Evolutionary conservation across 805 yeast species (phyloP).

Genomic region (Saccharomyces jurei): DNA sequence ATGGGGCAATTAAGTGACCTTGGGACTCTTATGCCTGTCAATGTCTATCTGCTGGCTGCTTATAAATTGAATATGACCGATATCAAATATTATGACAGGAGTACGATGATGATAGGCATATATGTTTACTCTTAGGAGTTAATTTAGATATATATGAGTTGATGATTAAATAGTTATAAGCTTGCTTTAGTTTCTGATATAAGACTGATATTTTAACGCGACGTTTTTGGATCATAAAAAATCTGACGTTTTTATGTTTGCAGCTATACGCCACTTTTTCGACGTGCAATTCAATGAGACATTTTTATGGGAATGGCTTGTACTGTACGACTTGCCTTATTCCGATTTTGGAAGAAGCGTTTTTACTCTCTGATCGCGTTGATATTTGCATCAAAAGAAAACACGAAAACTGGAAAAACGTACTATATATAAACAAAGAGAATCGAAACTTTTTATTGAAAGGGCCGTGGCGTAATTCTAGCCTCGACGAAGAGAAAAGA

Average conservation of each 20-base stretch:
- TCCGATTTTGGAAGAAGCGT: not conserved
- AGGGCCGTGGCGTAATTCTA: not conserved
- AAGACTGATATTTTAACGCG: no score
- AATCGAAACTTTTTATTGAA: not conserved
- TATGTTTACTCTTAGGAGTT: not conserved
- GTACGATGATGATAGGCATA: not conserved
- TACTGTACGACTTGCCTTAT: not conserved
- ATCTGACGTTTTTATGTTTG: no score
- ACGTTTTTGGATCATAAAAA: no score
- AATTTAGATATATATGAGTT: not conserved
- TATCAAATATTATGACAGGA: no score
- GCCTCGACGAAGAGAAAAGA: not conserved
- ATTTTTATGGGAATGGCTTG: not conserved
- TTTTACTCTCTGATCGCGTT: not conserved
- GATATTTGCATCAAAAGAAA: not conserved
- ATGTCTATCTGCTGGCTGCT: no score
- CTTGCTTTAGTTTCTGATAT: not conserved
- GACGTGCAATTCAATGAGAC: not conserved
- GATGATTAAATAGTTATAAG: not conserved
- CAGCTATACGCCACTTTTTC: no score
- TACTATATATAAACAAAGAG: not conserved
- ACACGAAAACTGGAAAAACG: not conserved
- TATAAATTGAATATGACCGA: no score
- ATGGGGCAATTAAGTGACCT: conserved; percentile 10
- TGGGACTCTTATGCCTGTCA: no score